Percentiles rank a stretch among this genome's conserved stretches.
Evolutionary conservation across 2,329 filamentous ascomycete species (phyloP).

Genomic region (Sporothrix pseudoabietina): DNA sequence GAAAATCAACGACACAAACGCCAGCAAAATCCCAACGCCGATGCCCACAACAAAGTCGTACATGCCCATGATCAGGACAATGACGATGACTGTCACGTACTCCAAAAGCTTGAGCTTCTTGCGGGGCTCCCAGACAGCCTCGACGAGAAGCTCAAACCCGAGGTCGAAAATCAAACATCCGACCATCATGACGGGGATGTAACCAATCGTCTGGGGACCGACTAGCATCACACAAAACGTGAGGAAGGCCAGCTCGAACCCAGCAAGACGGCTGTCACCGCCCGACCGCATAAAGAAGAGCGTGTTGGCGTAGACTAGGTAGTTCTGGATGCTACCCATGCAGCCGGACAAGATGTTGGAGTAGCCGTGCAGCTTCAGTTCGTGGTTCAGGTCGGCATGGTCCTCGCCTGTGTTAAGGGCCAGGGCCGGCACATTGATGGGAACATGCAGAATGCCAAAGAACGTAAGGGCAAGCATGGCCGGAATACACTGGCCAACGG

Average conservation of each 20-base stretch:
- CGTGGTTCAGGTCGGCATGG: conserved; percentile 85
- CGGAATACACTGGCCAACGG: conserved; percentile 79
- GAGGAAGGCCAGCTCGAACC: conserved; percentile 76
- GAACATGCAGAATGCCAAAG: conserved; percentile 94
- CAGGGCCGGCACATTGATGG: conserved; percentile 94
- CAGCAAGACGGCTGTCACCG: conserved; percentile 82
- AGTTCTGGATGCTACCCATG: conserved; percentile 90
- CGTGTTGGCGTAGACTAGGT: conserved; percentile 96
- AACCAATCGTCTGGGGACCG: conserved; percentile 86
- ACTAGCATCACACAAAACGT: conserved; percentile 82
- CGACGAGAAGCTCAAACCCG: conserved; percentile 85
- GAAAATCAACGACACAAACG: conserved; percentile 86
- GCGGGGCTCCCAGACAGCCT: conserved; percentile 85
- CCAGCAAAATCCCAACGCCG: conserved; percentile 84
- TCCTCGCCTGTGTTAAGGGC: conserved; percentile 91
- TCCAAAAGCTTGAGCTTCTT: conserved; percentile 85
- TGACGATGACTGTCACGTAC: conserved; percentile 84
- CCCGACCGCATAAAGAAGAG: conserved; percentile 95
- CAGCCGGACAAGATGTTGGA: conserved; percentile 90
- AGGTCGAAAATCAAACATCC: conserved; percentile 93
- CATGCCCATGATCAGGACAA: conserved; percentile 92
- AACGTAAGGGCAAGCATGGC: conserved; percentile 97
- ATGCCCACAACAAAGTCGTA: conserved; percentile 97
- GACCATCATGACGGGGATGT: conserved; percentile 95
- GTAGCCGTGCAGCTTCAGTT: conserved; percentile 87